Base-by-base conservation (phyloP, 225 moss, liverwort and hornwort genomes). In the Straminergon stramineum region DNA sequence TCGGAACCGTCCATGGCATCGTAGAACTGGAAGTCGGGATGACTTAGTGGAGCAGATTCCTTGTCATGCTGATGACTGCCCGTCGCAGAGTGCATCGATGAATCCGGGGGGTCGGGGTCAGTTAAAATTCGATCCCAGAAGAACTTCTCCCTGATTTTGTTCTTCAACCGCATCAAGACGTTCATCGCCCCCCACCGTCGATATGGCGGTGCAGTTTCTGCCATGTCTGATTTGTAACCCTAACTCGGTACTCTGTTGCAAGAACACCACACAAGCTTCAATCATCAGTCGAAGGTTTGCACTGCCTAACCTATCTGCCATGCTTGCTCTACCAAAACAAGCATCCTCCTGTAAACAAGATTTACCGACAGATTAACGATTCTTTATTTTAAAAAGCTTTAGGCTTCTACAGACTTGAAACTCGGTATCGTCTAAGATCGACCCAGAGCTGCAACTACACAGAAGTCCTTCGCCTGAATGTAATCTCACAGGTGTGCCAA, bases 131-230 rank as follows among this genome's bases (percentile, higher is more conserved):
- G 88, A 63, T 69, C 68, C 88, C 84, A 83, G 56, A 85, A 86
- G 34, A 92, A 64, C 75, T 84, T 92, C 66, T 84, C 87, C 37
- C 61, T 88, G 68, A 92, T 84, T 43, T 55, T 87, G 43, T 89
- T 89, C 65, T 67, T 92, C 41, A 92, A 67, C 61, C 92, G 90
- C 90, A 92, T 90, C 80, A 92, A 80, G 53, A 91, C 28, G 80
- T 75, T 87, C 90, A 92, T 35, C 37, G 55, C 87, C 61, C 92
- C 89, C 92, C 92, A 92, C 63, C 57, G 85, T 68, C 15, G 88
- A 90, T 51, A 90, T 45, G 84, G 87, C 86, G 55, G 28, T 48
- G 79, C 45, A 51, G 39, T 48, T 63, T 85, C 92, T 63, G 76
- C 82, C 92, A 92, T 92, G 62, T 56, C 83, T 45, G 70, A 39